These are phyloP conservation scores for Inonotus obliquus DNA, from an alignment of 1,284 basidiomycete species.

Conservation along the genomic window DNA sequence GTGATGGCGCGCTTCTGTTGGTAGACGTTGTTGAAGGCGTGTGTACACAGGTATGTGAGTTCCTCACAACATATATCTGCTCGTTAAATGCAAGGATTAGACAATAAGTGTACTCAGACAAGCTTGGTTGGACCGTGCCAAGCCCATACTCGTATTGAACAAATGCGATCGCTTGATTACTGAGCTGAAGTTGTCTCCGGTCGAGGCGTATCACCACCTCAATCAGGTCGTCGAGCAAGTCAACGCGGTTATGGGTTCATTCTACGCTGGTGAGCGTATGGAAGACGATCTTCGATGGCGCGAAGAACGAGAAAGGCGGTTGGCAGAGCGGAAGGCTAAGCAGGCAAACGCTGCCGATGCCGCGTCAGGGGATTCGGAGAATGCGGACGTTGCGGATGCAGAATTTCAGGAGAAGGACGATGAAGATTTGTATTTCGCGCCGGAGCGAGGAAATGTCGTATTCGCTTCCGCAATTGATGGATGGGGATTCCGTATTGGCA, in stretches of 20 bases:
- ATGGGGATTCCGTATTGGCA: constrained; percentile 95
- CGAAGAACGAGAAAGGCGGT: constrained; percentile 83
- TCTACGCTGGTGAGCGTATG: constrained; percentile 96
- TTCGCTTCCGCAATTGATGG: constrained; percentile 97
- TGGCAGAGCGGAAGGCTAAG: constrained; percentile 68
- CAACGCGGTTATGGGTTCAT: constrained; percentile 96
- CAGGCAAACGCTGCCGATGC: constrained; percentile 59
- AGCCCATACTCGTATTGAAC: constrained; percentile 94
- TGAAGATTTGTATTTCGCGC: constrained; percentile 96
- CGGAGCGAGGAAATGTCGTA: constrained; percentile 93
- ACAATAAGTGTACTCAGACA: constrained; percentile 94
- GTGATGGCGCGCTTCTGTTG: constrained; percentile 94
- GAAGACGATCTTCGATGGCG: constrained; percentile 93
- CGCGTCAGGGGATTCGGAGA: constrained; percentile 36
- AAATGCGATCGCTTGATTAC: constrained; percentile 95
- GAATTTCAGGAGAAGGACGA: constrained; percentile 93
- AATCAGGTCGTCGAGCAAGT: constrained; percentile 93
- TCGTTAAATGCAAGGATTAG: constrained; percentile 35
- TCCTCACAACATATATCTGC: no score
- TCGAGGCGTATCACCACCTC: constrained; percentile 94
- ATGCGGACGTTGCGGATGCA: constrained; percentile 42
- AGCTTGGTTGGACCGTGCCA: constrained; percentile 88
- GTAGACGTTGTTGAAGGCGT: constrained; percentile 99
- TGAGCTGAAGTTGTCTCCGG: constrained; percentile 87
- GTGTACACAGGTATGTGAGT: constrained; percentile 79